Evolutionary conservation across 2,329 filamentous ascomycete genomes (phyloP), one percentile per base, ranked within the genome.

Genomic region (Berkeleyomyces basicola): DNA sequence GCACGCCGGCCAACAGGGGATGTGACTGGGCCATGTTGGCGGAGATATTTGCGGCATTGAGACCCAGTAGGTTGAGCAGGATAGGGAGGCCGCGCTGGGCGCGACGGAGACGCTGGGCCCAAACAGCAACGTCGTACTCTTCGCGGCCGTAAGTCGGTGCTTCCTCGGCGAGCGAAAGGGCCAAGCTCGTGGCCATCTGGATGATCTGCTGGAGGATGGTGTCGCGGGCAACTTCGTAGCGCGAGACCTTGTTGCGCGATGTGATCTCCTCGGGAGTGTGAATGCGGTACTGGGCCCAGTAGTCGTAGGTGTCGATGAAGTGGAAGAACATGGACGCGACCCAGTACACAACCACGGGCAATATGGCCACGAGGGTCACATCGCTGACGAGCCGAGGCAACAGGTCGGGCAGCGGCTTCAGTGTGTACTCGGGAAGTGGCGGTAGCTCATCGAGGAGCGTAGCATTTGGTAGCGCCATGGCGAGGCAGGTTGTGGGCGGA

Each of bases 201-300:
- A 99, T 88, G 65, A 92, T 72, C 72, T 99, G 93, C 75, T 99
- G 92, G 64, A 97, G 71, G 62, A 97, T 76, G 68, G 97, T 92
- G 77, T 97, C 92, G 72, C 88, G 85, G 66, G 92, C 83, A 3
- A 96, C 90, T 70, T 96, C 86, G 75, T 82, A 88, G 66, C 90
- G 83, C 57, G 87, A 82, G 61, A 90, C 92, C 70, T 89, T 89
- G 74, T 96, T 96, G 69, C 91, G 83, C 73, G 89, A 88, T 43
- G 85, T 72, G 66, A 97, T 87, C 74, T 97, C 92, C 61, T 90
- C 90, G 11, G 93, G 93, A 0, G 93, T 97, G 75, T 99, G 93
- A 49, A 99, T 79, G 66, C 93, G 87, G 75, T 97, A 96, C 69
- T 95, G 83, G 16, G 91, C 86, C 72, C 92, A 95, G 44, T 92